phyloP scores from a whole-genome alignment of 176 grass and related monocot species.

The Phragmites australis region DNA sequence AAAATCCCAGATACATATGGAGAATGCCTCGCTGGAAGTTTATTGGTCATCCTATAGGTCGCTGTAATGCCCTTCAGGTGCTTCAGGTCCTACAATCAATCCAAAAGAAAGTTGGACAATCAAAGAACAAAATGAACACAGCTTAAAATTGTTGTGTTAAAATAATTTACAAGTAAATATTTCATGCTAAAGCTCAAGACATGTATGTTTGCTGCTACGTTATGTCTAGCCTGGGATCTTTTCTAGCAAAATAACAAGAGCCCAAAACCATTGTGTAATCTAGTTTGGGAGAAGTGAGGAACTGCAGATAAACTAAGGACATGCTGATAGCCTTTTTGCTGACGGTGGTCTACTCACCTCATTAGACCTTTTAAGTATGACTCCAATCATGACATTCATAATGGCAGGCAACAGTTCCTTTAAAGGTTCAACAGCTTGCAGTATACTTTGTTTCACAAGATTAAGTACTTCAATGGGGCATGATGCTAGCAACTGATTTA shows the following conservation, averaged over 20 bases:
- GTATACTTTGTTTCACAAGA: conserved; percentile 84
- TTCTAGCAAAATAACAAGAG: conserved; percentile 6
- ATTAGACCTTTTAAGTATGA: conserved; percentile 86
- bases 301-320: neutral
- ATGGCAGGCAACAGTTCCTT: conserved; percentile 67
- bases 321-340: conserved; percentile 9
- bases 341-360: conserved; percentile 56
- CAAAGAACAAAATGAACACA: conserved; percentile 7
- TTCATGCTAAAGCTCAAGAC: neutral
- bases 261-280: neutral
- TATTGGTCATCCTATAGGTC: conserved; percentile 95
- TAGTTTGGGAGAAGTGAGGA: neutral
- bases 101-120: neutral
- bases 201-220: neutral
- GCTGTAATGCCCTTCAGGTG: conserved; percentile 96
- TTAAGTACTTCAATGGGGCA: conserved; percentile 71
- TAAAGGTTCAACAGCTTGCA: conserved; percentile 70
- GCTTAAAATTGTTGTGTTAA: neutral
- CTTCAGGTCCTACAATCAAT: conserved; percentile 70
- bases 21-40: conserved; percentile 96
- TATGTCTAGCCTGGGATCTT: neutral
- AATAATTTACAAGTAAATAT: conserved; percentile 1
- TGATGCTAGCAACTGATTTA: conserved; percentile 63
- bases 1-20: conserved; percentile 86
- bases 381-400: conserved; percentile 84